Base-by-base conservation (phyloP, 352 stramenopile genomes). In the Globisporangium okanoganense region DNA sequence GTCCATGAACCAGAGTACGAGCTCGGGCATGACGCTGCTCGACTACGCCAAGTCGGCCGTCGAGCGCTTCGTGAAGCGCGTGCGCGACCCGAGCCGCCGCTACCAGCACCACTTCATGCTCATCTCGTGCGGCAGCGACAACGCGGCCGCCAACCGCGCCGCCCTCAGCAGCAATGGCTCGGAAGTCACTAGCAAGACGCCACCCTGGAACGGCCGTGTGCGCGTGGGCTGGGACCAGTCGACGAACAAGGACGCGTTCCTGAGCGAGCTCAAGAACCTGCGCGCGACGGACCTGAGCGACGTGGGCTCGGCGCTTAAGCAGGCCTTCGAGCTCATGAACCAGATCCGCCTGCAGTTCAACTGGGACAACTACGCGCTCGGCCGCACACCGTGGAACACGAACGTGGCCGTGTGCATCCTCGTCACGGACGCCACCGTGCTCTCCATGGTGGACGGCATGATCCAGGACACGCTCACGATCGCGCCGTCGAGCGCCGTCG, bases 91-190 rank as follows among this genome's bases (percentile, higher is more conserved):
- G 27, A 90, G 76, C 44, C 79, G 86, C 5, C 84, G 85, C 41
- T 94, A 94, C 54, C 85, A 94, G 67, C 85, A 94, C 64, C 85
- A 95, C 72, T 95, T 95, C 67, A 93, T 95, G 85, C 72, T 95
- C 47, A 70, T 95, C 27, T 89, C 81, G n/a, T 92, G 80, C 53
- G 82, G 85, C 16, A 53, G 55, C 41, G 78, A 90, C 47, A 72
- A 70, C 31, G 59, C 63, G 29, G 47, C 47, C 31, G 68, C 70
- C 27, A 75, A 75, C 36, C 50, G 61, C 35, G 33, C 20, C 24
- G 24, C 31, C 12, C 40, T 18, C 55, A 45, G 20, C n/a, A 47
- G 58, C 22, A 36, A 54, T 50, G 56, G 25, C 27, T 12, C 36
- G 13, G 29, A 38, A 18, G 16, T 8, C 18, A 22, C 20, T 16